phyloP scores from a whole-genome alignment of 2,329 filamentous ascomycete species.

The Myriosclerotinia scirpicola region DNA sequence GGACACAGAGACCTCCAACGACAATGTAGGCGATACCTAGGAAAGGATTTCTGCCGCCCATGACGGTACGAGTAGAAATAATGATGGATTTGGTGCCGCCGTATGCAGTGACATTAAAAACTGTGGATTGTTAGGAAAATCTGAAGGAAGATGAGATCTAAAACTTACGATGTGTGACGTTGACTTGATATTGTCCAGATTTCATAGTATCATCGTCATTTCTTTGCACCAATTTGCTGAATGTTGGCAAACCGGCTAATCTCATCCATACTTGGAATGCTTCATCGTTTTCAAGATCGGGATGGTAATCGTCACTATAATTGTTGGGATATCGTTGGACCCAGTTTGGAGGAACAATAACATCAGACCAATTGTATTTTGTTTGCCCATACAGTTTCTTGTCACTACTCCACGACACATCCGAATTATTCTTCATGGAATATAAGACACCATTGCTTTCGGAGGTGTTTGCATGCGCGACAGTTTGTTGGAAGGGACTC shows the following conservation, averaged over 20 bases:
- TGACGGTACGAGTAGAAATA: conserved; percentile 84
- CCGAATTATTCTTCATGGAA: conserved; percentile 66
- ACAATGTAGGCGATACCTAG: conserved; percentile 95
- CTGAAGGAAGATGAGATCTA: not conserved
- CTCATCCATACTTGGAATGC: conserved; percentile 99
- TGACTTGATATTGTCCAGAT: conserved; percentile 71
- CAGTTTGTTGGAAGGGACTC: conserved; percentile 54
- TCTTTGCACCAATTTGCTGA: conserved; percentile 87
- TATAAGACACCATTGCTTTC: conserved; percentile 50
- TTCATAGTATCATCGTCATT: conserved; percentile 72
- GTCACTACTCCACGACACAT: conserved; percentile 87
- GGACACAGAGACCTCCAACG: conserved; percentile 87
- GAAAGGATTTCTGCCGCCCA: conserved; percentile 94
- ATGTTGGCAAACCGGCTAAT: conserved; percentile 87
- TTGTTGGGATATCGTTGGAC: conserved; percentile 63
- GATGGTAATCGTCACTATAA: conserved; percentile 64
- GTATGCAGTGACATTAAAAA: conserved; percentile 76
- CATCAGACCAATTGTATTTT: conserved; percentile 61
- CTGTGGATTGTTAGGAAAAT: conserved; percentile 48
- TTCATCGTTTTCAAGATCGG: conserved; percentile 73
- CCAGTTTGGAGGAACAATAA: conserved; percentile 90
- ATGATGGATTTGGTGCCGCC: conserved; percentile 87
- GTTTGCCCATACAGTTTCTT: conserved; percentile 73
- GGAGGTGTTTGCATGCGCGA: conserved; percentile 43
- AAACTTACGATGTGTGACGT: conserved; percentile 74